These are phyloP conservation scores for Rhinocladiella similis DNA, from an alignment of 2,329 filamentous ascomycete species.

Conservation along the genomic window DNA sequence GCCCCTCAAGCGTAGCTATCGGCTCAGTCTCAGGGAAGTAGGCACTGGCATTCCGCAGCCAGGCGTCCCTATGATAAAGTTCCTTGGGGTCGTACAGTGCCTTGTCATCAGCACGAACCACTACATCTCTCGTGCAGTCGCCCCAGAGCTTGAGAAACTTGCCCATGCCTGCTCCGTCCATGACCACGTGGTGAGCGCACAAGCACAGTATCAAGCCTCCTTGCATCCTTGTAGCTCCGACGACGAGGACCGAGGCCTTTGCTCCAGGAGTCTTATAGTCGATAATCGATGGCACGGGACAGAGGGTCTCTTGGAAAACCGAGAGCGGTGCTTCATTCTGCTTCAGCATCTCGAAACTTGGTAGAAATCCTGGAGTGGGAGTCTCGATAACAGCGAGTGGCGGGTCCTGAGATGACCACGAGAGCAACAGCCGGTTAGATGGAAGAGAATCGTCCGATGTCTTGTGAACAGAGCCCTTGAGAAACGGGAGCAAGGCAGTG, in stretches of 20 bases:
- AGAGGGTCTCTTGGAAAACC: constrained; percentile 7
- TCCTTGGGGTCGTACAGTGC: not conserved
- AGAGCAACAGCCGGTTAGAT: constrained; percentile 9
- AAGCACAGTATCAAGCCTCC: constrained; percentile 6
- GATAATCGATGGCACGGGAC: constrained; percentile 7
- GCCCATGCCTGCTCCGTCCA: constrained; percentile 8
- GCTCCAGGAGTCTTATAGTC: constrained; percentile 7
- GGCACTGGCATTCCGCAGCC: constrained; percentile 6
- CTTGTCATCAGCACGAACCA: not conserved
- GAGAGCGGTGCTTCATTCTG: constrained; percentile 3
- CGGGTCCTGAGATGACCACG: constrained; percentile 9
- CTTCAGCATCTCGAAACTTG: constrained; percentile 11
- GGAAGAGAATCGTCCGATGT: constrained; percentile 3
- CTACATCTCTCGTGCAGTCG: constrained; percentile 5
- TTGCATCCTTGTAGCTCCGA: constrained; percentile 3
- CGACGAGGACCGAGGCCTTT: constrained; percentile 1
- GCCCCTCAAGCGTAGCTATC: constrained; percentile 7
- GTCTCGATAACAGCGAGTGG: constrained; percentile 6
- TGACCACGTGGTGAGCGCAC: constrained; percentile 4
- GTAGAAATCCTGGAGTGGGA: constrained; percentile 4
- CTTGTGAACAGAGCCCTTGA: constrained; percentile 11
- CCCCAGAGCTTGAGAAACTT: constrained; percentile 7
- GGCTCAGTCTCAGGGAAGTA: not conserved
- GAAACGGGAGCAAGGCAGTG: constrained; percentile 8
- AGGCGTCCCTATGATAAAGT: constrained; percentile 1